These are phyloP conservation scores for Neurospora sp. DNA, from an alignment of 495 filamentous ascomycete species.

Conservation along the genomic window DNA sequence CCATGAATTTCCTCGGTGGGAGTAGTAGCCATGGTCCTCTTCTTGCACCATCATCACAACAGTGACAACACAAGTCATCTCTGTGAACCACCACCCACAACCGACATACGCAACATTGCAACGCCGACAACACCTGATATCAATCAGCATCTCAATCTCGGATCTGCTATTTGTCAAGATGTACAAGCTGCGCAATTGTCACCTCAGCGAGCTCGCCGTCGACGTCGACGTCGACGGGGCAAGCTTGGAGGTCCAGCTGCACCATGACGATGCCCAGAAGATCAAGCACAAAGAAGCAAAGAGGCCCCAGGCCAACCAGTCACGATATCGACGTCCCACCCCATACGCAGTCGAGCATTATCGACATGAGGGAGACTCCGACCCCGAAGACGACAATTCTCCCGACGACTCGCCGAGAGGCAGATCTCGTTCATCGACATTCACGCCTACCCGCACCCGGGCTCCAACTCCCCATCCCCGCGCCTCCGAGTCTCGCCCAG, in stretches of 20 bases:
- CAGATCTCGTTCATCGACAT: neutral
- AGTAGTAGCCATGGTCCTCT: neutral
- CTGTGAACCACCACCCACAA: neutral
- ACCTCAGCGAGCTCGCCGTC: neutral
- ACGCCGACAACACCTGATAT: too few species aligned
- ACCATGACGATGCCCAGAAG: too few species aligned
- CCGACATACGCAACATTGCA: neutral
- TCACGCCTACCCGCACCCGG: neutral
- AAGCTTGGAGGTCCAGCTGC: too few species aligned
- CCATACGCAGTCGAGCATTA: neutral
- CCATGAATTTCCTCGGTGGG: neutral
- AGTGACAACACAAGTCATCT: neutral
- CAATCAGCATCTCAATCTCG: too few species aligned
- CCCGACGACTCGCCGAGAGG: neutral
- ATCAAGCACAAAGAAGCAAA: too few species aligned
- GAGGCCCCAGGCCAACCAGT: neutral
- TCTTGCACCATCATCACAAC: neutral
- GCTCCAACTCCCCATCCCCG: neutral
- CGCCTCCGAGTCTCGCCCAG: neutral
- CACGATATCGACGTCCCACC: neutral
- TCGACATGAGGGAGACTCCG: neutral
- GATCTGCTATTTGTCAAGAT: too few species aligned
- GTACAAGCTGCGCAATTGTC: too few species aligned
- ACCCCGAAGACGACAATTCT: neutral
- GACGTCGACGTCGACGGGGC: too few species aligned